Conservation (phyloP, 352 stramenopile species). For the Phytopythium ostracodes region DNA sequence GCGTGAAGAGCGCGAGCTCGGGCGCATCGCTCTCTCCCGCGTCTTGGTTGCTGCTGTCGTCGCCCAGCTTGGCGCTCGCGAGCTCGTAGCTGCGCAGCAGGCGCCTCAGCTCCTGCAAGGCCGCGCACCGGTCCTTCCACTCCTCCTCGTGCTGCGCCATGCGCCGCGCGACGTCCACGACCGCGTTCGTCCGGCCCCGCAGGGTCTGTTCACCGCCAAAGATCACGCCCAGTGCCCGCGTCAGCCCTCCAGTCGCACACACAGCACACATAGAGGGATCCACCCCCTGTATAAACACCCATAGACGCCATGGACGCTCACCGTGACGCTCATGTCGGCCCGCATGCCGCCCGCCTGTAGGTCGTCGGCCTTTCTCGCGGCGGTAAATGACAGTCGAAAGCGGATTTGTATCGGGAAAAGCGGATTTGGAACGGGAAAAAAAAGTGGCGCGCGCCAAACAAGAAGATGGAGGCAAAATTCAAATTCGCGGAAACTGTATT, state of each 20-base stretch:
- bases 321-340: conserved; percentile 46
- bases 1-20: conserved; percentile 24
- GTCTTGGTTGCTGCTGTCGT: conserved; percentile 4
- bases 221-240: background rate
- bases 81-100: conserved; percentile 23
- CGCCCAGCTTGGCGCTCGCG: conserved; percentile 5
- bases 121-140: conserved; percentile 56
- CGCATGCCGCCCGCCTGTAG: conserved; percentile 16
- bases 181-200: conserved; percentile 37
- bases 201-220: conserved; percentile 24
- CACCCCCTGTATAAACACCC: background rate
- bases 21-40: conserved; percentile 1
- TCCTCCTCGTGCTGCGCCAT: conserved; percentile 47
- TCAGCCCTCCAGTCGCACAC: background rate
- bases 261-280: background rate
- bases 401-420: background rate
- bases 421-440: background rate
- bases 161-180: conserved; percentile 46
- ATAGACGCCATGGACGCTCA: conserved; percentile 4
- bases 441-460: background rate
- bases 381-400: background rate
- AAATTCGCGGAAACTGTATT: background rate
- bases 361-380: background rate
- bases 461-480: background rate
- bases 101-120: conserved; percentile 37